Evolutionary conservation across 176 grass and related monocot species (phyloP).

Genomic region (Carex scoparia): DNA sequence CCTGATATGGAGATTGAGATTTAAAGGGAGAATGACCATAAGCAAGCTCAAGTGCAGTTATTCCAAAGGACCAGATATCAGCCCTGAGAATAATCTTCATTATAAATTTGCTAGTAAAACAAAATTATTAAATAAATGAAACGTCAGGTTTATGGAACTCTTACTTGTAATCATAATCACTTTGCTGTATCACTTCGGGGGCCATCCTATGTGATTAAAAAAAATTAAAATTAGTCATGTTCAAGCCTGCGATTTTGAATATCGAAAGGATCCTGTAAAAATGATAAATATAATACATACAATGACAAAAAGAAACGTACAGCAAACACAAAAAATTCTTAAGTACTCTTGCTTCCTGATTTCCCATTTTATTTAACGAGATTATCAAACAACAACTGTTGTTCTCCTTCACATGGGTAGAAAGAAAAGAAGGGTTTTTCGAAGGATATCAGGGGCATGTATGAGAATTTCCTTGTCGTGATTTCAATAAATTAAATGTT

Average conservation of each 20-base stretch:
- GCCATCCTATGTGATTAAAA: slow-evolving; percentile 61
- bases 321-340: background rate
- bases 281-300: background rate
- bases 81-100: slow-evolving; percentile 42
- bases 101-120: slow-evolving; percentile 7
- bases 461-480: background rate
- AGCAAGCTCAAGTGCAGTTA: slow-evolving; percentile 91
- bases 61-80: slow-evolving; percentile 96
- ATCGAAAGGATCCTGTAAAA: background rate
- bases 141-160: background rate
- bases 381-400: background rate
- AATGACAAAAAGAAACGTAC: background rate
- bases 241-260: background rate
- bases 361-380: background rate
- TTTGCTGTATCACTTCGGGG: slow-evolving; percentile 93
- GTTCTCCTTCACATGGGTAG: background rate
- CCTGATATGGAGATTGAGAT: slow-evolving; percentile 79
- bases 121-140: background rate
- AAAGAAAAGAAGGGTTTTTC: background rate
- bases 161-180: slow-evolving; percentile 90
- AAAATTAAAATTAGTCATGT: background rate
- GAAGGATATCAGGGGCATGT: background rate
- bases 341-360: background rate
- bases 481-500: background rate
- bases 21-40: slow-evolving; percentile 92